Percentiles rank a stretch among this genome's conserved stretches.
These are phyloP conservation scores for Benincasa hispida DNA, from an alignment of 306 rosid genomes.

Conservation along the genomic window DNA sequence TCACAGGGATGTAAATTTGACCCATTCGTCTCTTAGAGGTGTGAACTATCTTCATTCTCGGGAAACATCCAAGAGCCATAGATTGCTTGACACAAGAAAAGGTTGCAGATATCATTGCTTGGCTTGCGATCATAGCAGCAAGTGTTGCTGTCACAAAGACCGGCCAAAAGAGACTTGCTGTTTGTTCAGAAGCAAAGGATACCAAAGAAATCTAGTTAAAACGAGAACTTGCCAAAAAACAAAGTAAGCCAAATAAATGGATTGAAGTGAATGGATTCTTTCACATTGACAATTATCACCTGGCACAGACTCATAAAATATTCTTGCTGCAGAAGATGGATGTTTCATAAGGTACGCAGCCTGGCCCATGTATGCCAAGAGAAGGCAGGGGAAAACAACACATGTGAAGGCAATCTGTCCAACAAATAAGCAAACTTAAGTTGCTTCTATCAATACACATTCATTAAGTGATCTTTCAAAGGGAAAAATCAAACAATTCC, in stretches of 20 bases:
- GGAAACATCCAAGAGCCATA: slow-evolving; percentile 99
- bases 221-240: background rate
- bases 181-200: slow-evolving; percentile 11
- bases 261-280: background rate
- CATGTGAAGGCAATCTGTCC: slow-evolving; percentile 74
- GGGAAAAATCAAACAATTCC: slow-evolving; percentile 7
- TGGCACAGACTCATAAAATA: slow-evolving; percentile 86
- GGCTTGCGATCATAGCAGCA: slow-evolving; percentile 99
- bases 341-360: slow-evolving; percentile 66
- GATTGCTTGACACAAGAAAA: slow-evolving; percentile 95
- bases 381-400: slow-evolving; percentile 92
- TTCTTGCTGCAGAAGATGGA: slow-evolving; percentile 30
- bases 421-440: slow-evolving; percentile 2
- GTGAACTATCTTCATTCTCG: slow-evolving; percentile 90
- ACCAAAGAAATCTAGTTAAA: background rate
- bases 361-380: slow-evolving; percentile 94
- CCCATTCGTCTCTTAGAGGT: slow-evolving; percentile 85
- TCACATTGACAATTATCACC: slow-evolving; percentile 34
- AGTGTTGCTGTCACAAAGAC: slow-evolving; percentile 79
- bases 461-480: background rate
- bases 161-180: slow-evolving; percentile 93
- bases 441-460: background rate
- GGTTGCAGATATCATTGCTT: slow-evolving; percentile 98
- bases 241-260: background rate
- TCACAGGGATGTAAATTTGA: slow-evolving; percentile 82